Evolutionary conservation across 2,329 filamentous ascomycete species (phyloP).

Genomic region (Zymoseptoria ardabiliae): DNA sequence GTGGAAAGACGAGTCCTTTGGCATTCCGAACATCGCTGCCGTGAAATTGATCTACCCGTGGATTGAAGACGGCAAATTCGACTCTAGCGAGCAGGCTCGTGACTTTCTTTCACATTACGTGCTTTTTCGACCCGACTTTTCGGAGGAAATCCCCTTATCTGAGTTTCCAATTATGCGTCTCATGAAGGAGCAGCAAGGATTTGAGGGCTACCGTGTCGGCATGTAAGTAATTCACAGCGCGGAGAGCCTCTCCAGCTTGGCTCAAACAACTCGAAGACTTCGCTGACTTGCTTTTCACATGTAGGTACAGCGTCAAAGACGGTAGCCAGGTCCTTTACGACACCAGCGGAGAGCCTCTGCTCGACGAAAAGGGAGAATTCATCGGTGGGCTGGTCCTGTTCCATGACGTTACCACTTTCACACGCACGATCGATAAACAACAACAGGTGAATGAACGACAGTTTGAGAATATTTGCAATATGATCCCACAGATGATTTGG

Average conservation of each 20-base stretch:
- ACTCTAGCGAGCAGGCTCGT: conserved; percentile 32
- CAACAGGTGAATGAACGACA: conserved; percentile 64
- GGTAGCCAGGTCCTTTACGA: conserved; percentile 55
- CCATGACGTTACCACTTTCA: conserved; percentile 64
- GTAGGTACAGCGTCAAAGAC: conserved; percentile 40
- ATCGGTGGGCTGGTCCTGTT: conserved; percentile 65
- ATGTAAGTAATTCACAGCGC: conserved; percentile 31
- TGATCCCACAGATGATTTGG: conserved; percentile 55
- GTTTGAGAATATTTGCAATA: conserved; percentile 70
- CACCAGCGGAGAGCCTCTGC: conserved; percentile 58
- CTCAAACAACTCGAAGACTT: too few species aligned
- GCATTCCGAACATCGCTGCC: conserved; percentile 63
- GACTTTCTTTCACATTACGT: conserved; percentile 55
- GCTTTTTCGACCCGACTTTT: conserved; percentile 61
- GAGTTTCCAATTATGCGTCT: conserved; percentile 63
- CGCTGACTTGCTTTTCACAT: conserved; percentile 8
- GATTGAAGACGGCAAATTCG: conserved; percentile 28
- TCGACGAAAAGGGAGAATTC: conserved; percentile 62
- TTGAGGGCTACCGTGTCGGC: conserved; percentile 55
- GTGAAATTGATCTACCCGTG: conserved; percentile 33
- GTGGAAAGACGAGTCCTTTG: conserved; percentile 72
- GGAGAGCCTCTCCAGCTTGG: too few species aligned
- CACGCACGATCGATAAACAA: conserved; percentile 61
- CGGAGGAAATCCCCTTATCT: conserved; percentile 45
- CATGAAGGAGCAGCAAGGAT: conserved; percentile 53